phyloP scores from a whole-genome alignment of 2,329 filamentous ascomycete genomes.

The Talaromyces sp. region DNA sequence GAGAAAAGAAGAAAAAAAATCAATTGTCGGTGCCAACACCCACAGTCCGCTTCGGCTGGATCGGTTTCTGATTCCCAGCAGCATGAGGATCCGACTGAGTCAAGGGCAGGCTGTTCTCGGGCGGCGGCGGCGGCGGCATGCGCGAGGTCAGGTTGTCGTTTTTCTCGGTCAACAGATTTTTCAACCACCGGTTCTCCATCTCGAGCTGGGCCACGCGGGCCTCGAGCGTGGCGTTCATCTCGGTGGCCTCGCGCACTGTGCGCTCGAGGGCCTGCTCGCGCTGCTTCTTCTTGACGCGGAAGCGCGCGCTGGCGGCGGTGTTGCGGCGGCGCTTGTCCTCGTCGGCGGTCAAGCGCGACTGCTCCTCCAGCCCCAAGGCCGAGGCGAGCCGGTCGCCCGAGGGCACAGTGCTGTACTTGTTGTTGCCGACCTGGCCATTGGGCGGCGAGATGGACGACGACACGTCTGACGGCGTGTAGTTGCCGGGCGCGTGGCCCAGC shows the following conservation, averaged over 20 bases:
- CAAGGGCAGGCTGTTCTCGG: neutral
- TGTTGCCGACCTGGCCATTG: conserved; percentile 34
- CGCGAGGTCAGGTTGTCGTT: conserved; percentile 39
- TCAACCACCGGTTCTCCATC: conserved; percentile 77
- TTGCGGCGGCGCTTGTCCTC: conserved; percentile 89
- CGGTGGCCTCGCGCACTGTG: conserved; percentile 74
- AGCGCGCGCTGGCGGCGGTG: conserved; percentile 83
- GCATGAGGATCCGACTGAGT: conserved; percentile 3
- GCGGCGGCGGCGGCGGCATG: conserved; percentile 9
- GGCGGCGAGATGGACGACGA: conserved; percentile 38
- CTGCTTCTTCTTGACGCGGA: conserved; percentile 95
- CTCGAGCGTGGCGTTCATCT: conserved; percentile 72
- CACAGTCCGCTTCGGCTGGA: conserved; percentile 10
- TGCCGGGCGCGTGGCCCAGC: conserved; percentile 28
- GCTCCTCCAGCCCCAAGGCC: conserved; percentile 44
- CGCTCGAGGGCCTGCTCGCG: conserved; percentile 79
- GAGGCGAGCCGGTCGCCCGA: conserved; percentile 36
- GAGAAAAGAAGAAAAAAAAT: neutral
- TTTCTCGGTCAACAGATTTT: conserved; percentile 76
- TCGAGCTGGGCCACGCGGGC: conserved; percentile 68
- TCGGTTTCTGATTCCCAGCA: conserved; percentile 7
- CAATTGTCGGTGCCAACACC: conserved; percentile 9
- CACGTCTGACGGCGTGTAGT: conserved; percentile 36
- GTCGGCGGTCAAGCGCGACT: conserved; percentile 66
- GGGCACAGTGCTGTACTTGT: conserved; percentile 35